phyloP scores from a whole-genome alignment of 495 filamentous ascomycete species.

The Penicillium simplicissimum region DNA sequence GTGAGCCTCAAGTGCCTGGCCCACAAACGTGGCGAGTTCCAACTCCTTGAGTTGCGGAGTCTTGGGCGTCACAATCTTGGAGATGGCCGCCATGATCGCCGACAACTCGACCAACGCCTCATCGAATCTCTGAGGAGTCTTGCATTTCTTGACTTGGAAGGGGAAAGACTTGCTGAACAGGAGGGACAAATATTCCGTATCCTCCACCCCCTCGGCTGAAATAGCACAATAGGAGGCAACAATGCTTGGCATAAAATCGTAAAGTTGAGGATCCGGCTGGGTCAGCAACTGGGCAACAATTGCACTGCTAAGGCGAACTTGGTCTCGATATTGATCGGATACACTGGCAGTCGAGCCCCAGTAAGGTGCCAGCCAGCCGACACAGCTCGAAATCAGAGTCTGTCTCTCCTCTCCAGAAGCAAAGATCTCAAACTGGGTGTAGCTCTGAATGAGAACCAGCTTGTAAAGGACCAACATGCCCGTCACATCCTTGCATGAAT shows the following conservation, averaged over 20 bases:
- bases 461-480: conserved; percentile 96
- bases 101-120: conserved; percentile 89
- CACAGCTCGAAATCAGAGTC: conserved; percentile 75
- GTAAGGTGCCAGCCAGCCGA: conserved; percentile 89
- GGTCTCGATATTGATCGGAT: conserved; percentile 85
- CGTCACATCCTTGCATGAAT: conserved; percentile 82
- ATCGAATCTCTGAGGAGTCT: conserved; percentile 67
- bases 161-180: conserved; percentile 90
- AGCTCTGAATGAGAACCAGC: conserved; percentile 86
- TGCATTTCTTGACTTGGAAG: conserved; percentile 73
- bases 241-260: conserved; percentile 86
- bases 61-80: conserved; percentile 60
- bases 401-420: conserved; percentile 70
- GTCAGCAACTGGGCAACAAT: conserved; percentile 82
- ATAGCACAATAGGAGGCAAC: conserved; percentile 85
- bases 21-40: conserved; percentile 73
- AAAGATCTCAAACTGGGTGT: conserved; percentile 78
- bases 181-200: conserved; percentile 72
- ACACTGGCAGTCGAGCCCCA: conserved; percentile 78
- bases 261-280: conserved; percentile 75
- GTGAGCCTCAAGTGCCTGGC: conserved; percentile 71
- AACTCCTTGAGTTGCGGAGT: conserved; percentile 64
- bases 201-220: conserved; percentile 59
- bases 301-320: conserved; percentile 88
- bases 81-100: conserved; percentile 78